phyloP scores from a whole-genome alignment of 208 protist genomes.

The Trichomonas vaginalis region DNA sequence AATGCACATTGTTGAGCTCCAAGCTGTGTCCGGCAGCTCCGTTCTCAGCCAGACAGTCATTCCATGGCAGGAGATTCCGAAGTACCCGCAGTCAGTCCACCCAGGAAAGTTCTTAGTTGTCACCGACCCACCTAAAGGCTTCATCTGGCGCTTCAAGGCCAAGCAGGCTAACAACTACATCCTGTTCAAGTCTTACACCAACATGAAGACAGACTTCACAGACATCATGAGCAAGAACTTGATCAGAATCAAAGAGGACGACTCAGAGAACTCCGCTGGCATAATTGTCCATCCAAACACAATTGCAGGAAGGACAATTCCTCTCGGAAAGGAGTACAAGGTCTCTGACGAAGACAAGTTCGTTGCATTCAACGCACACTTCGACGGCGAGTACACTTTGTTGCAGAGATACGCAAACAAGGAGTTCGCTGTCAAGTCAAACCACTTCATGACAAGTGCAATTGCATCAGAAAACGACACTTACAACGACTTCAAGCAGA shows the following conservation, averaged over 20 bases:
- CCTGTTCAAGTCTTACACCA: background rate
- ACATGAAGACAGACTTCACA: background rate
- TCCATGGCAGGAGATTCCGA: background rate
- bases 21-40: background rate
- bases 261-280: background rate
- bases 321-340: background rate
- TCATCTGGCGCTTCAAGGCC: background rate
- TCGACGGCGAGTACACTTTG: background rate
- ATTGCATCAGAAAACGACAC: background rate
- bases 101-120: background rate
- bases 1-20: background rate
- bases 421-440: background rate
- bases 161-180: background rate
- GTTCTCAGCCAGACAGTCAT: background rate
- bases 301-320: background rate
- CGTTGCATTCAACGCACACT: background rate
- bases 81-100: background rate
- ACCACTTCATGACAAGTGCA: background rate
- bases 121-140: background rate
- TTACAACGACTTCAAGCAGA: background rate
- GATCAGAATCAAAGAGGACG: background rate
- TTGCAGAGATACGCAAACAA: background rate
- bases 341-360: background rate
- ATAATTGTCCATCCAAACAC: background rate
- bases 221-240: background rate